Percentiles rank a stretch among this genome's conserved stretches.
phyloP scores from a whole-genome alignment of 176 grass and related monocot species.

The Hordeum marinum region DNA sequence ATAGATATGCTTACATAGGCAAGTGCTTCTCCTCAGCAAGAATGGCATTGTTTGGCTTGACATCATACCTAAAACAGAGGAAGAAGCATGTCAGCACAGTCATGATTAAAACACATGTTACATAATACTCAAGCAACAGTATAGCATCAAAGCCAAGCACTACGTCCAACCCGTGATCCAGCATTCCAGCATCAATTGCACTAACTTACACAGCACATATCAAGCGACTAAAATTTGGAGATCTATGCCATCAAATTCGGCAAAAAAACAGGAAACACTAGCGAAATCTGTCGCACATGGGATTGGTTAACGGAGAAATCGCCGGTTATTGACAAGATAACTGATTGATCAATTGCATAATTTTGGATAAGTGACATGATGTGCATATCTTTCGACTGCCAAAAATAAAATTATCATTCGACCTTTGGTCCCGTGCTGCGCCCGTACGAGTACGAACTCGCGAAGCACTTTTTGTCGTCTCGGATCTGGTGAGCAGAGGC shows the following conservation, averaged over 20 bases:
- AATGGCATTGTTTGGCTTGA: constrained; percentile 85
- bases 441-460: background rate
- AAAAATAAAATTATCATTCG: background rate
- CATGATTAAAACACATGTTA: background rate
- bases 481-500: constrained; percentile 28
- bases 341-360: background rate
- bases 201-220: background rate
- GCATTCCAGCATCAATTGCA: background rate
- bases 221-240: background rate
- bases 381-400: background rate
- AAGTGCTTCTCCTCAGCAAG: constrained; percentile 85
- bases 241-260: background rate
- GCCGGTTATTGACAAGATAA: background rate
- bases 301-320: background rate
- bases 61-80: constrained; percentile 61
- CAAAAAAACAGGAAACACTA: background rate
- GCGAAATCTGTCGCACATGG: background rate
- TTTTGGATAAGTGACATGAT: background rate
- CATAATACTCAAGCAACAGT: background rate
- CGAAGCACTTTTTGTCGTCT: background rate
- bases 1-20: constrained; percentile 63
- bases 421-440: background rate
- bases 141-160: background rate
- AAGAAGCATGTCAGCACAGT: constrained; percentile 4
- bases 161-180: background rate